Percentiles rank a stretch among this genome's conserved stretches.
Evolutionary conservation across 2,329 filamentous ascomycete species (phyloP).

Genomic region (Penicillium sp.): DNA sequence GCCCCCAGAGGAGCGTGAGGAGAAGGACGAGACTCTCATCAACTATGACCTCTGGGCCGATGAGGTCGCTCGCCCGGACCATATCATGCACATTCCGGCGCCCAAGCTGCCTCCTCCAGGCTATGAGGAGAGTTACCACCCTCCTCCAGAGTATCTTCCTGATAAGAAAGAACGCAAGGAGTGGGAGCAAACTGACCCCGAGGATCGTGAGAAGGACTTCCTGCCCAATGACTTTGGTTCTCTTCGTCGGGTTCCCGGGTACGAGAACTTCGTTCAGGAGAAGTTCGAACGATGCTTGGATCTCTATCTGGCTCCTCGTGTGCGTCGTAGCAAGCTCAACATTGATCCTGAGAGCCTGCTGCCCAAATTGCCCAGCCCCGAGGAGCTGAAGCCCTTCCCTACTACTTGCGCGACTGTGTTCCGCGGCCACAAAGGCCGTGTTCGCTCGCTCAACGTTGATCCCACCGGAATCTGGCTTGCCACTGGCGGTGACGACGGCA

Average conservation of each 20-base stretch:
- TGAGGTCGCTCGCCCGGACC: conserved; percentile 72
- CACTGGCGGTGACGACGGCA: conserved; percentile 90
- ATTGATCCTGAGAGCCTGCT: conserved; percentile 91
- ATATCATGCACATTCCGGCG: conserved; percentile 90
- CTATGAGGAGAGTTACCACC: conserved; percentile 95
- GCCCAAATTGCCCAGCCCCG: conserved; percentile 85
- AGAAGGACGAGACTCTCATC: conserved; percentile 63
- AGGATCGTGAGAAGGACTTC: conserved; percentile 86
- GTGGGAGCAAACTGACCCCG: conserved; percentile 81
- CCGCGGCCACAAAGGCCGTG: conserved; percentile 79
- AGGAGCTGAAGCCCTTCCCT: conserved; percentile 91
- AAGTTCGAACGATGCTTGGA: conserved; percentile 93
- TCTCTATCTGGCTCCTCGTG: conserved; percentile 85
- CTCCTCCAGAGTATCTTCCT: conserved; percentile 87
- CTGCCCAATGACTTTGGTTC: conserved; percentile 76
- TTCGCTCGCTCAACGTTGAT: conserved; percentile 78
- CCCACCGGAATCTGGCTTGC: conserved; percentile 80
- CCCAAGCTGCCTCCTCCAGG: conserved; percentile 89
- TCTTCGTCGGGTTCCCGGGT: conserved; percentile 85
- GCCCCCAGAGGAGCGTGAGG: conserved; percentile 65
- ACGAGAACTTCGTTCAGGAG: conserved; percentile 85
- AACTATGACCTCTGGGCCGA: conserved; percentile 94
- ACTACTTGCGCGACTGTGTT: conserved; percentile 84
- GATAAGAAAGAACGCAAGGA: conserved; percentile 73
- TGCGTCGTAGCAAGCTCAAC: conserved; percentile 89